Conservation (phyloP, 768 basidiomycete species). For the Serendipita sp. region DNA sequence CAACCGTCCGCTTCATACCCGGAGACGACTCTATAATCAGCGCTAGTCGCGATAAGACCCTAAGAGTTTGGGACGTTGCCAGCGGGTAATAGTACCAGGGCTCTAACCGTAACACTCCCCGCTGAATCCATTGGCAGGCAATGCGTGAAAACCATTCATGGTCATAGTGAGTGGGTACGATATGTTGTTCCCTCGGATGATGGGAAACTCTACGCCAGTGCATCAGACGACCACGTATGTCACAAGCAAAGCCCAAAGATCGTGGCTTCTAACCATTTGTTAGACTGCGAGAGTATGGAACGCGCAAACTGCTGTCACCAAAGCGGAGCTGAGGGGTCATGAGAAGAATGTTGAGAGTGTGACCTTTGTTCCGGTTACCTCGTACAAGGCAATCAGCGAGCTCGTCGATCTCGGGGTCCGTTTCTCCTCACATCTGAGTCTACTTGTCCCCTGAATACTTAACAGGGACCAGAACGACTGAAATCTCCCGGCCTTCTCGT, state of each 20-base stretch:
- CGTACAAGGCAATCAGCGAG: slow-evolving; percentile 63
- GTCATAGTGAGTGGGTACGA: slow-evolving; percentile 81
- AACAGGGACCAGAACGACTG: slow-evolving; percentile 31
- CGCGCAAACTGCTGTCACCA: slow-evolving; percentile 53
- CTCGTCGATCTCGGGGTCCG: slow-evolving; percentile 55
- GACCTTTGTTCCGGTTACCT: slow-evolving; percentile 61
- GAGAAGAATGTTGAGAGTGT: slow-evolving; percentile 75
- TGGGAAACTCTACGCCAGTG: slow-evolving; percentile 58
- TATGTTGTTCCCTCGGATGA: slow-evolving; percentile 36
- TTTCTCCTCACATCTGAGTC: slow-evolving; percentile 8
- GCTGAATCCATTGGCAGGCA: slow-evolving; percentile 30
- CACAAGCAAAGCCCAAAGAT: slow-evolving; percentile 14
- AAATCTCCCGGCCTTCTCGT: slow-evolving; percentile 29
- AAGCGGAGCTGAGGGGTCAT: slow-evolving; percentile 73
- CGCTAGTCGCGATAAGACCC: slow-evolving; percentile 75
- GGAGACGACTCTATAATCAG: slow-evolving; percentile 73
- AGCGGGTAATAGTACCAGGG: slow-evolving; percentile 46
- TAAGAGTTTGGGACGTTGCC: slow-evolving; percentile 74
- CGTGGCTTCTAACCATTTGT: slow-evolving; percentile 7
- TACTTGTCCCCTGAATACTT: slow-evolving; percentile 20
- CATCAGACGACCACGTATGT: slow-evolving; percentile 72
- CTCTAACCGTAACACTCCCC: slow-evolving; percentile 3
- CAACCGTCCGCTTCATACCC: slow-evolving; percentile 71
- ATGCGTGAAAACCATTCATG: slow-evolving; percentile 55
- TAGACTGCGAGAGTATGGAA: slow-evolving; percentile 74